Percentiles rank a stretch among this genome's conserved stretches.
Conservation (phyloP, 305 asterid genomes). For the Fraxinus angustifolia region DNA sequence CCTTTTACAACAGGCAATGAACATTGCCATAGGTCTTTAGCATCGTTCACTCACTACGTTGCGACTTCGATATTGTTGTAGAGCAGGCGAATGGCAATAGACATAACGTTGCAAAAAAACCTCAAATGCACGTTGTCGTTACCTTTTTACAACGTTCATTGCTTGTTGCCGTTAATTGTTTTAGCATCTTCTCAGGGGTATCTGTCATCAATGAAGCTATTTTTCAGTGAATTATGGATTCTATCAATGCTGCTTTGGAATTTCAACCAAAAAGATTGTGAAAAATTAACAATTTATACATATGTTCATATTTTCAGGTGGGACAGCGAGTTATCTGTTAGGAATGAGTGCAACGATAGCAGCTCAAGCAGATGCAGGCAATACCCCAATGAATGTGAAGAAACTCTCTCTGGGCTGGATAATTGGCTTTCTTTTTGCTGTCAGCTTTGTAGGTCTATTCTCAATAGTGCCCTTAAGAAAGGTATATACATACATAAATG, state of each 20-base stretch:
- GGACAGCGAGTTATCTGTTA: conserved; percentile 57
- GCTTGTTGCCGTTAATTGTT: not conserved
- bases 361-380: conserved; percentile 40
- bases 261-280: not conserved
- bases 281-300: not conserved
- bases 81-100: not conserved
- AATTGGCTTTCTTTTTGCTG: conserved; percentile 43
- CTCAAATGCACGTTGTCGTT: not conserved
- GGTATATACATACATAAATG: conserved; percentile 23
- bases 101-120: not conserved
- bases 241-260: not conserved
- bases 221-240: not conserved
- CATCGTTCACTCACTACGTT: not conserved
- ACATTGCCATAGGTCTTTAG: not conserved
- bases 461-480: conserved; percentile 59
- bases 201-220: not conserved
- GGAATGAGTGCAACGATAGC: conserved; percentile 53
- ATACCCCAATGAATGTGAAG: conserved; percentile 45
- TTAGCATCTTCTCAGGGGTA: not conserved
- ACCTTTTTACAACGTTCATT: not conserved
- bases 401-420: conserved; percentile 54
- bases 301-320: conserved; percentile 32
- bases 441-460: conserved; percentile 68
- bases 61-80: not conserved
- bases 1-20: not conserved